Evolutionary conservation across 2,329 filamentous ascomycete species (phyloP), one percentile per base, ranked within the genome.

Genomic region (Phialemoniopsis sp.): DNA sequence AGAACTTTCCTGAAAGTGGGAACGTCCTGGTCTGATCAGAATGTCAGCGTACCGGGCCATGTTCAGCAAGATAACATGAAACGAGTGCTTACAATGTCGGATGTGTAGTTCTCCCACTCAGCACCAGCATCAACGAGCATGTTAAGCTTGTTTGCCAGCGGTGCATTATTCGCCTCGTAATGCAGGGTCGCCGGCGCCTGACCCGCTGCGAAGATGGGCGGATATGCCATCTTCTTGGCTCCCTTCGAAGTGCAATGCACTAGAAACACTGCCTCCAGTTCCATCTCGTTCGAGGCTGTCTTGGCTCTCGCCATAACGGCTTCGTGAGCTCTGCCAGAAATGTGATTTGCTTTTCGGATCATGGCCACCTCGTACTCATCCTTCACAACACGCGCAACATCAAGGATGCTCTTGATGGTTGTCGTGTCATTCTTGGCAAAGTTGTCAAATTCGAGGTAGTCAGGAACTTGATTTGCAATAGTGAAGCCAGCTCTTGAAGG

Each of bases 61-160:
- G n/a, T 26, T 10, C 21, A 10, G 6, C 21, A 26, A 26, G 21
- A 26, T 6, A 26, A 10, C 6, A 26, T n/a, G n/a, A 26, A 26
- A 6, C 6, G 21, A 26, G 10, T 10, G 10, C 21, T 26, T 26
- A 26, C 21, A 26, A 84, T 81, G 52, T 82, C 78, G 26, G 83
- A 75, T 29, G 82, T 82, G 52, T 90, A 89, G 61, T 81, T 85
- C 39, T 76, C 60, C 73, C 78, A 87, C 61, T 89, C 86, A 21
- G 76, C 82, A 16, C 89, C 91, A 3, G 89, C 90, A 56, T 97
- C 91, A 15, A 96, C 67, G 41, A 95, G 75, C 37, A 96, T 64
- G 51, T 94, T 84, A 39, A 87, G 78, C 64, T 91, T 89, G 32
- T 79, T 80, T 1, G 66, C 64, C 29, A 91, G 66, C 0, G 81